Evolutionary conservation across 1,139 yeast genomes (phyloP).

Genomic region (Sugiyamaella grinbergsii): DNA sequence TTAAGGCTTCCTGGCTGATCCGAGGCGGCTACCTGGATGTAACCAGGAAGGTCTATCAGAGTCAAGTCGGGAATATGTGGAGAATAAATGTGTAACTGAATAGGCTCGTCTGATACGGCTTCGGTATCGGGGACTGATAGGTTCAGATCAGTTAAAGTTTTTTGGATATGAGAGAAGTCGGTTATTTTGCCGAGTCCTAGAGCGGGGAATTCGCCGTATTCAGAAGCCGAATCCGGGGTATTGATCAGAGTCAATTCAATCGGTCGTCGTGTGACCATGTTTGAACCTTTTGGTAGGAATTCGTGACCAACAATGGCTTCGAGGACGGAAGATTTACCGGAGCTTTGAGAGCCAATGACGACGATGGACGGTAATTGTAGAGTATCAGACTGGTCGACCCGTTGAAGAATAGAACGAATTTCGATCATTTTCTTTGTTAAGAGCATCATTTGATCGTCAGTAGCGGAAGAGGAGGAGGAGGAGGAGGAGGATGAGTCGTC

Average conservation of each 20-base stretch:
- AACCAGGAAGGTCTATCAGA: slow-evolving; percentile 94
- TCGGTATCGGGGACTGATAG: slow-evolving; percentile 87
- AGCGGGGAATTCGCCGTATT: slow-evolving; percentile 92
- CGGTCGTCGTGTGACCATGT: slow-evolving; percentile 96
- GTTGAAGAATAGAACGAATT: slow-evolving; percentile 74
- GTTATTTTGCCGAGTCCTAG: slow-evolving; percentile 77
- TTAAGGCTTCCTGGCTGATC: slow-evolving; percentile 91
- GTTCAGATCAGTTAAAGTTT: slow-evolving; percentile 79
- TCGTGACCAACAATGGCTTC: slow-evolving; percentile 95
- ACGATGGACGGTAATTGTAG: slow-evolving; percentile 90
- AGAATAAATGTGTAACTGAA: slow-evolving; percentile 85
- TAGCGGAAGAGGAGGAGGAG: slow-evolving; percentile 35
- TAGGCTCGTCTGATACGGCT: slow-evolving; percentile 88
- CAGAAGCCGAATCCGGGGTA: slow-evolving; percentile 79
- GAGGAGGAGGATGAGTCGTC: slow-evolving; percentile 36
- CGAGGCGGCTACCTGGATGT: slow-evolving; percentile 93
- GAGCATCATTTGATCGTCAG: slow-evolving; percentile 61
- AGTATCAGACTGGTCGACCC: slow-evolving; percentile 75
- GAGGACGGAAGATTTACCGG: slow-evolving; percentile 92
- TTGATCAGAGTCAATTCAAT: slow-evolving; percentile 89
- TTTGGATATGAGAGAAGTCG: slow-evolving; percentile 86
- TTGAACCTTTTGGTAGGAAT: slow-evolving; percentile 89
- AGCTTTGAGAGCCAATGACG: slow-evolving; percentile 95
- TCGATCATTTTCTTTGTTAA: slow-evolving; percentile 96
- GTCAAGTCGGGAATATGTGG: slow-evolving; percentile 93